Evolutionary conservation across 73 alveolate species (phyloP).

Genomic region (Tetrahymena thermophila): DNA sequence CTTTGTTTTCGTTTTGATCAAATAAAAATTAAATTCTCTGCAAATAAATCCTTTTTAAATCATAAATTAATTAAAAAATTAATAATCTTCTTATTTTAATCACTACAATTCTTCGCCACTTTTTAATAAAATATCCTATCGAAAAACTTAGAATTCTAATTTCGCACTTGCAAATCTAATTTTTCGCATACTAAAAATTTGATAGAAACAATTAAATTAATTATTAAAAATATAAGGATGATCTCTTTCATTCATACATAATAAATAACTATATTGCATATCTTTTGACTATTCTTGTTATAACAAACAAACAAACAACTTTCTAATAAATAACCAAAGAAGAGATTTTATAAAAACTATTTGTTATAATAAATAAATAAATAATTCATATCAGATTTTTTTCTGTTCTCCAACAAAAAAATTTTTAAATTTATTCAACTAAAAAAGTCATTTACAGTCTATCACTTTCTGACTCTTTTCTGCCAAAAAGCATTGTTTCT

Average conservation of each 20-base stretch:
- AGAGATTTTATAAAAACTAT: not conserved
- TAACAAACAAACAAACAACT: not conserved
- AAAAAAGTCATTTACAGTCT: not conserved
- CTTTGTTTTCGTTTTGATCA: not conserved
- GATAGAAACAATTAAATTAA: not conserved
- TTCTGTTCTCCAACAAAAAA: not conserved
- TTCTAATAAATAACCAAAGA: not conserved
- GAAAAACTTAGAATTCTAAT: not conserved
- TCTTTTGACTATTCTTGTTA: not conserved
- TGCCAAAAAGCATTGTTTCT: no score
- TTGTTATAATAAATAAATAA: no score
- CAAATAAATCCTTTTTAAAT: not conserved
- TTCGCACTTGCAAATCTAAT: not conserved
- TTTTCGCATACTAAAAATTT: not conserved
- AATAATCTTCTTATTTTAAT: not conserved
- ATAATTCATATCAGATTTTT: not conserved
- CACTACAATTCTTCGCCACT: not conserved
- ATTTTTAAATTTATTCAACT: not conserved
- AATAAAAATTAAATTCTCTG: not conserved
- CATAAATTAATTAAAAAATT: not conserved
- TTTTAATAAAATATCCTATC: not conserved
- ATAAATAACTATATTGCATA: not conserved
- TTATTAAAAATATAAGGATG: no score
- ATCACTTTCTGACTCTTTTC: not conserved
- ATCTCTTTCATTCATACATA: no score